Evolutionary conservation across 176 grass and related monocot genomes (phyloP), one percentile per base, ranked within the genome.

Genomic region (Leersia perrieri): DNA sequence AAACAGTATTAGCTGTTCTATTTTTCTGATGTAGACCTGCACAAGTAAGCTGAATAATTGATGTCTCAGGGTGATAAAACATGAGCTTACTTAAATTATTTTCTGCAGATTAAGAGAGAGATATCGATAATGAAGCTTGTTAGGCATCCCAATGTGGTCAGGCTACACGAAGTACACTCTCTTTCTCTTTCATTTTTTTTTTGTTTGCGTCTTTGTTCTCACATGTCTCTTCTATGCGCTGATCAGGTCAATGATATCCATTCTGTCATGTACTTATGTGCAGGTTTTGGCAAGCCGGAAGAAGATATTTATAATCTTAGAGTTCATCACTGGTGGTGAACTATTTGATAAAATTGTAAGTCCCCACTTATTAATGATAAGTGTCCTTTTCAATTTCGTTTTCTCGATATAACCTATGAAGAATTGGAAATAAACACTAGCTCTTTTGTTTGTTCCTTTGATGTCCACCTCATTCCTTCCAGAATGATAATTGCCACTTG

Each of bases 71-170:
- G 20, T 53, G 66, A 41, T 33, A 57, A 44, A 44, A 62, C 22
- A 51, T 74, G 7, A 8, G 30, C 71, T 22, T 63, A 71, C 39
- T 62, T 6, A 16, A 16, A 66, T 73, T 84, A 5, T 62, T 80
- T 57, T 82, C 9, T 86, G 80, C 86, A 98, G 96, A 98, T 98
- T 80, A 95, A 98, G 82, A 83, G 96, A 81, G 96, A 98, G 71
- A 98, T 98, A 85, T 98, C 92, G 14, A 98, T 98, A 91, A 98
- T 98, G 96, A 98, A 98, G 88, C 90, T 95, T 77, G 96, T 98
- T 30, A 93, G 96, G 85, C 96, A 98, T 91, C 92, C 96, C 27
- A 80, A 93, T 91, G 92, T 98, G 30, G 96, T 98, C 66, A 87
- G 96, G 51, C 82, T 98, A 35, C 88, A 98, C 1, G 96, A 98